Conservation (phyloP, 495 filamentous ascomycete genomes). For the Collariella sp. region DNA sequence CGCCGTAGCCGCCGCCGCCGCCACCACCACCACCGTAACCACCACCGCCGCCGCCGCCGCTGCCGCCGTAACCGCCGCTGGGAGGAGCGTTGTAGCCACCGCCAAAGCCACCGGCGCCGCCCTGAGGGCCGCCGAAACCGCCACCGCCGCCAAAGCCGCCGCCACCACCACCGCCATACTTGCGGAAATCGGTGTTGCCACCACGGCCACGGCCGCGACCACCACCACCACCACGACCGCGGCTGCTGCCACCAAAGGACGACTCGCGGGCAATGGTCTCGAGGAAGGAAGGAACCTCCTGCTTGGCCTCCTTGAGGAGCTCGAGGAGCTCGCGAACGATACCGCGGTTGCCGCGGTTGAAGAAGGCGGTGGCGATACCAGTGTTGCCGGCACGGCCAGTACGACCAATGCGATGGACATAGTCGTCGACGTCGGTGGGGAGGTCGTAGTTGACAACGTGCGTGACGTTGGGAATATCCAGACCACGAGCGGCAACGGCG, state of each 20-base stretch:
- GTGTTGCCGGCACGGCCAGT: conserved; percentile 99
- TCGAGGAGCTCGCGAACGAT: conserved; percentile 93
- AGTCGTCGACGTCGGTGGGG: conserved; percentile 97
- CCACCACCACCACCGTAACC: conserved; percentile 41
- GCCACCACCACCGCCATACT: conserved; percentile 53
- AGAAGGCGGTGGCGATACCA: conserved; percentile 96
- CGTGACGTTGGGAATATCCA: conserved; percentile 97
- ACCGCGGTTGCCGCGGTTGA: conserved; percentile 98
- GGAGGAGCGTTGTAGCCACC: conserved; percentile 44
- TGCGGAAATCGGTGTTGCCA: conserved; percentile 83
- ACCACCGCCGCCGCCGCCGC: conserved; percentile 37
- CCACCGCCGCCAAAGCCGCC: conserved; percentile 46
- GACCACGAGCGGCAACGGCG: conserved; percentile 87
- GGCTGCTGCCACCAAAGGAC: conserved; percentile 64
- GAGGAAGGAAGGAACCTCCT: conserved; percentile 87
- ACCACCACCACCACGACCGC: conserved; percentile 64
- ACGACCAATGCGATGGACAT: conserved; percentile 99
- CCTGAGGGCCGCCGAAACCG: conserved; percentile 38
- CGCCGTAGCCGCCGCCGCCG: conserved; percentile 83
- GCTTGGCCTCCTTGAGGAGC: conserved; percentile 93
- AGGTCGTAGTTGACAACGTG: conserved; percentile 99
- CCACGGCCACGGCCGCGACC: conserved; percentile 55
- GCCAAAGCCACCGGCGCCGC: conserved; percentile 34
- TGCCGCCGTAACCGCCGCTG: conserved; percentile 53
- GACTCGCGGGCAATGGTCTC: conserved; percentile 95